Conservation (phyloP, 345 rosid genomes). For the Rhodomyrtus tomentosa region DNA sequence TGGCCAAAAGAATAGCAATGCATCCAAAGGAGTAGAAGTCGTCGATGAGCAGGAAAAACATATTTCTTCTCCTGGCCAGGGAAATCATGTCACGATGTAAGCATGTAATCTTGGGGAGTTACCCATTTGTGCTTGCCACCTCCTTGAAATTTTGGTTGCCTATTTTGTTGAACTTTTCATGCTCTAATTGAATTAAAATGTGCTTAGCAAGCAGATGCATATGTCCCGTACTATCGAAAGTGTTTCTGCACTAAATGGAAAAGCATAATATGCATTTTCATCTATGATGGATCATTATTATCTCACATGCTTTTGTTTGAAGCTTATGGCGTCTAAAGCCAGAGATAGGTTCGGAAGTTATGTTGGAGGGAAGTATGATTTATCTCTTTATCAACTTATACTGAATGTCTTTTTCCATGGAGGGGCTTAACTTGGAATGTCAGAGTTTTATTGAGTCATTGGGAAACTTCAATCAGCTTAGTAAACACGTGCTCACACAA, state of each 20-base stretch:
- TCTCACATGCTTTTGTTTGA: neutral
- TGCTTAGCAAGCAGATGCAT: neutral
- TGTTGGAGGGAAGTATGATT: neutral
- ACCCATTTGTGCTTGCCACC: neutral
- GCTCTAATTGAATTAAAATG: neutral
- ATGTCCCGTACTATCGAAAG: neutral
- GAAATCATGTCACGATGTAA: neutral
- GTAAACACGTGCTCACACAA: neutral
- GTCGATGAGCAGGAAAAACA: neutral
- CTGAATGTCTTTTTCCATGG: neutral
- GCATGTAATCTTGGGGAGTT: neutral
- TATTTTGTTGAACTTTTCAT: neutral
- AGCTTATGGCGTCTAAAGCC: neutral
- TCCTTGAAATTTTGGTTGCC: neutral
- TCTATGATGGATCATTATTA: neutral
- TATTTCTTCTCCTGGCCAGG: conserved; percentile 1
- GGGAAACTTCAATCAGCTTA: neutral
- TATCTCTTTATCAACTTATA: neutral
- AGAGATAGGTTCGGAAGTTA: neutral
- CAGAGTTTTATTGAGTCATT: neutral
- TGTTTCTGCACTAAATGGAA: neutral
- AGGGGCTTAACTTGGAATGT: neutral
- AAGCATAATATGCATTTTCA: neutral
- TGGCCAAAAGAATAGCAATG: conserved; percentile 4
- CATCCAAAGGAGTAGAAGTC: conserved; percentile 1